Conservation (phyloP, 495 filamentous ascomycete species). For the Penicillium samsonianum region DNA sequence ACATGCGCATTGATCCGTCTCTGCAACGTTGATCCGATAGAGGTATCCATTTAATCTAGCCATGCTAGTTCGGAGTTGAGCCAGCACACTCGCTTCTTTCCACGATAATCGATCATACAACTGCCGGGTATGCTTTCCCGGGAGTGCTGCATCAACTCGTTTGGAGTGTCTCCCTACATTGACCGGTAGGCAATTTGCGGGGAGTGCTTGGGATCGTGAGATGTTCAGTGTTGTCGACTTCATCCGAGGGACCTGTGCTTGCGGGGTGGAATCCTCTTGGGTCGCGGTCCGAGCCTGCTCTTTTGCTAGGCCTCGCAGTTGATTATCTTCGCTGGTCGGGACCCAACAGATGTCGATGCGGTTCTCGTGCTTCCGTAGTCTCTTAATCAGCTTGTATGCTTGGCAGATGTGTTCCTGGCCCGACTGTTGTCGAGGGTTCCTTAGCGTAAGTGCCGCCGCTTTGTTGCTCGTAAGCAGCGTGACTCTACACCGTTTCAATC, state of each 20-base stretch:
- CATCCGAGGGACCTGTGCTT: background rate
- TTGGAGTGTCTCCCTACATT: constrained; percentile 26
- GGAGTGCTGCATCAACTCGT: constrained; percentile 14
- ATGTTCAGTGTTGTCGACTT: constrained; percentile 19
- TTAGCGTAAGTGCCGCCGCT: too few species aligned
- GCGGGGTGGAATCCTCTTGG: constrained; percentile 16
- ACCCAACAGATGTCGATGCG: constrained; percentile 20
- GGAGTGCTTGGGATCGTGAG: constrained; percentile 21
- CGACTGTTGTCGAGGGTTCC: too few species aligned
- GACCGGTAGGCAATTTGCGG: constrained; percentile 9
- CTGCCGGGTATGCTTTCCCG: too few species aligned
- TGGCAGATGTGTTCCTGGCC: constrained; percentile 9
- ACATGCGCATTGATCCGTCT: too few species aligned
- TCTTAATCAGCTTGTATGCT: constrained; percentile 26
- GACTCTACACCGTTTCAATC: too few species aligned
- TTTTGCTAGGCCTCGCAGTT: constrained; percentile 29
- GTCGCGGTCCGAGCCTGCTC: constrained; percentile 25
- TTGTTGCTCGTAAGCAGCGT: too few species aligned
- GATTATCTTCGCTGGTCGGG: constrained; percentile 22
- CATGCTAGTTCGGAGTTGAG: too few species aligned
- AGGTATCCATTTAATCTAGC: too few species aligned
- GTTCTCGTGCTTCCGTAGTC: constrained; percentile 24
- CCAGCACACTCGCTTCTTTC: too few species aligned
- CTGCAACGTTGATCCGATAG: too few species aligned
- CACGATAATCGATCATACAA: too few species aligned